Base-by-base conservation (phyloP, 139 green algal genomes). In the Haematococcus lacustris region DNA sequence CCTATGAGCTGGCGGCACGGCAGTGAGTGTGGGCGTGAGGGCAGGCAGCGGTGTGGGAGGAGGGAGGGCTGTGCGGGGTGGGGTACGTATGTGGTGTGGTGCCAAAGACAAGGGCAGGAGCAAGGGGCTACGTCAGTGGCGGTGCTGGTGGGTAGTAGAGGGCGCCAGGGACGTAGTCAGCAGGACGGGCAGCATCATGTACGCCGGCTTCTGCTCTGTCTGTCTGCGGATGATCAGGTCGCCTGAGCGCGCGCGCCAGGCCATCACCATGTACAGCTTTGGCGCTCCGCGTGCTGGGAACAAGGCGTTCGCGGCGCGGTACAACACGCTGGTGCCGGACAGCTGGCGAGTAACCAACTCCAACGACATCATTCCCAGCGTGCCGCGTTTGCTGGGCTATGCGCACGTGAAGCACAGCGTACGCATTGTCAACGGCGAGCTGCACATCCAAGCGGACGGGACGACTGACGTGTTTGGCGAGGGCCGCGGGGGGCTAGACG, bases 241-340 rank as follows among this genome's bases (percentile, higher is more conserved):
- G 21, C 53, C 74, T 64, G 75, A 73, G 17, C 53, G 51, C 25
- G 38, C 25, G 9, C 38, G 40, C 17, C 67, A 82, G 32, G 1
- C 17, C 9, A 62, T 95, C 0, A 38, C 68, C 3, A 82, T 91
- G 67, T 95, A 94, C 80, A 92, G 76, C n/a, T 97, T 84, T 79
- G 91, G 91, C 47, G 86, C 81, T 0, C 91, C 91, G 3, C 84
- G 90, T 2, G 90, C 93, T 9, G 91, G 91, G 67, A 93, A 93
- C 71, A 9, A 70, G 64, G 78, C 79, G 1, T 94, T 94, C 75
- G 82, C 85, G 0, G 43, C 81, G 3, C 73, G 71, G 38, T 96
- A 86, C 75, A 80, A 94, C 63, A 2, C 23, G 2, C 23, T 79
- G 5, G 80, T 95, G 30, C 77, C 74, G 3, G 71, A 86, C 68